Percentiles rank a stretch among this genome's conserved stretches.
These are phyloP conservation scores for Aspergillus neoniger DNA, from an alignment of 2,329 filamentous ascomycete genomes.

Conservation along the genomic window DNA sequence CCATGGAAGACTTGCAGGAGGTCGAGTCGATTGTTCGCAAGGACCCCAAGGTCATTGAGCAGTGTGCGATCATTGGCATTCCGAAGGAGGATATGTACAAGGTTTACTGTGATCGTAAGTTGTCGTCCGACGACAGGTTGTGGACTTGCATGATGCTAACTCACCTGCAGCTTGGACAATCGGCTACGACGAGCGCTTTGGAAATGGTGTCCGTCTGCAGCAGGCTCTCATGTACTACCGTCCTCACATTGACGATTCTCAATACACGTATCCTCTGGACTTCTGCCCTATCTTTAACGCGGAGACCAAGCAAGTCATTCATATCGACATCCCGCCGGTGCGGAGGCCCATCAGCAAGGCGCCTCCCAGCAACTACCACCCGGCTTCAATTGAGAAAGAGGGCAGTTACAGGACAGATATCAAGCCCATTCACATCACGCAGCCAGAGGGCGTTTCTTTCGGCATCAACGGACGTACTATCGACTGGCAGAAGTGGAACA, in stretches of 20 bases:
- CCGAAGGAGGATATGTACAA: conserved; percentile 85
- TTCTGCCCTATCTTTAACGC: conserved; percentile 92
- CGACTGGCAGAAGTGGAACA: conserved; percentile 90
- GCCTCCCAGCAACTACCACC: conserved; percentile 76
- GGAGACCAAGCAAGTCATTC: conserved; percentile 74
- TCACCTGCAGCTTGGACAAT: conserved; percentile 74
- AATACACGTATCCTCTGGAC: conserved; percentile 89
- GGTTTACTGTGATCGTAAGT: conserved; percentile 84
- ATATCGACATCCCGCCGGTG: conserved; percentile 79
- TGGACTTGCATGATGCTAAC: conserved; percentile 10
- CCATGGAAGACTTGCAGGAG: conserved; percentile 81
- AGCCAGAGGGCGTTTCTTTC: conserved; percentile 88
- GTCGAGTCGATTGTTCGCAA: conserved; percentile 76
- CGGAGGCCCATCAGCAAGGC: conserved; percentile 73
- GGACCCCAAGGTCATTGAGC: conserved; percentile 85
- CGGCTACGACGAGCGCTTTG: conserved; percentile 88
- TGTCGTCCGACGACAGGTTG: neutral
- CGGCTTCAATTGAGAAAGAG: conserved; percentile 68
- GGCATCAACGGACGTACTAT: conserved; percentile 71
- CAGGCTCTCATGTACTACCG: conserved; percentile 96
- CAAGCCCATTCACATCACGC: conserved; percentile 85
- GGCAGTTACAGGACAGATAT: conserved; percentile 76
- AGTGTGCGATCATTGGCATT: conserved; percentile 81
- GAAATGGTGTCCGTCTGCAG: conserved; percentile 75
- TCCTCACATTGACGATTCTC: conserved; percentile 78